These are phyloP conservation scores for Pseudotulostoma volvatum DNA, from an alignment of 495 filamentous ascomycete genomes.

Conservation along the genomic window DNA sequence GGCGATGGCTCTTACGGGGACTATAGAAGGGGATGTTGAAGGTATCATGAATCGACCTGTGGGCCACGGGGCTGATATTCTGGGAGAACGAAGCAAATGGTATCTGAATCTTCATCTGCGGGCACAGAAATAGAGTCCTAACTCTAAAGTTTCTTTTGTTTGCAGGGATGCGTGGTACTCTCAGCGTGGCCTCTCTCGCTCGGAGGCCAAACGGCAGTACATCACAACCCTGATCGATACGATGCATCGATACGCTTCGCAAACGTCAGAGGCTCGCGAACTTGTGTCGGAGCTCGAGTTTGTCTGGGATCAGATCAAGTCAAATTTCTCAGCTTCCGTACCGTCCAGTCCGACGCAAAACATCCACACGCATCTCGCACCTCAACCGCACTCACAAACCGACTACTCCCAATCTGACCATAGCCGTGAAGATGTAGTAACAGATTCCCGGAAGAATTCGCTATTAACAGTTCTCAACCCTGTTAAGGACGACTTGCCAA, in stretches of 20 bases:
- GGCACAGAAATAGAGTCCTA: not conserved
- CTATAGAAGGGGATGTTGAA: conserved; percentile 77
- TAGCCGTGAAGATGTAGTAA: not conserved
- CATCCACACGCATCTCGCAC: conserved; percentile 2
- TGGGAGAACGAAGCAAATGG: conserved; percentile 47
- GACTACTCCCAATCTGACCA: not conserved
- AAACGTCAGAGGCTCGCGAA: conserved; percentile 69
- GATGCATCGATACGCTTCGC: conserved; percentile 83
- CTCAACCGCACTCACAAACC: too few species aligned
- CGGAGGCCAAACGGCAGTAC: conserved; percentile 88
- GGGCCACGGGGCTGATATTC: conserved; percentile 33
- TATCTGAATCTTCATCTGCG: conserved; percentile 11
- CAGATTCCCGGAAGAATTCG: conserved; percentile 8
- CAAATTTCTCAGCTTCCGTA: conserved; percentile 50
- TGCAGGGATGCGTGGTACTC: conserved; percentile 76
- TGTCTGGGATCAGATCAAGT: conserved; percentile 95
- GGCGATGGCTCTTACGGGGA: conserved; percentile 3
- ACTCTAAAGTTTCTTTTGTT: not conserved
- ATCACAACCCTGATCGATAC: conserved; percentile 87
- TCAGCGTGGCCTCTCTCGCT: conserved; percentile 62
- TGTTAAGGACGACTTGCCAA: too few species aligned
- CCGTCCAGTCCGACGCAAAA: conserved; percentile 24
- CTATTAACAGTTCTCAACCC: conserved; percentile 55
- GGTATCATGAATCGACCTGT: conserved; percentile 77
- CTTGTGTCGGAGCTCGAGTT: conserved; percentile 92